A percentile compares a stretch with the other conserved stretches of the same genome.
These are phyloP conservation scores for Lentinula lateritia DNA, from an alignment of 768 basidiomycete genomes.

Conservation along the genomic window DNA sequence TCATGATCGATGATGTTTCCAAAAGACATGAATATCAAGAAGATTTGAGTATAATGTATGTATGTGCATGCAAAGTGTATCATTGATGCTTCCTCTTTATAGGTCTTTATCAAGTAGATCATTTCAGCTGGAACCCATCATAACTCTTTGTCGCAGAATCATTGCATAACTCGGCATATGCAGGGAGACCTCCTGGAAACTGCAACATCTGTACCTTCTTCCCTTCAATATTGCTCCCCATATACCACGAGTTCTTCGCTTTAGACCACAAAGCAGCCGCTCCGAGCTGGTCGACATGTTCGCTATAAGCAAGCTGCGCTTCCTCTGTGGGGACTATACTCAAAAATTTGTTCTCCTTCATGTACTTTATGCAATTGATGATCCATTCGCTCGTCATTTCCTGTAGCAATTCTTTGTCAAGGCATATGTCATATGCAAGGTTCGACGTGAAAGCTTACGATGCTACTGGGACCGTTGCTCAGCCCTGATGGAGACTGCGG, in stretches of 20 bases:
- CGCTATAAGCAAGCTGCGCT: background rate
- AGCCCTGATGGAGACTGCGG: slow-evolving; percentile 11
- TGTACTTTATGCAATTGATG: slow-evolving; percentile 13
- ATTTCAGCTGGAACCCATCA: background rate
- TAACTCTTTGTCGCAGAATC: background rate
- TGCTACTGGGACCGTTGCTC: slow-evolving; percentile 8
- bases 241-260: slow-evolving; percentile 9
- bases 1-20: too few species aligned
- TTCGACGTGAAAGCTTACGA: slow-evolving; percentile 1
- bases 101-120: too few species aligned
- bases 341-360: slow-evolving; percentile 8
- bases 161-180: background rate
- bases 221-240: slow-evolving; percentile 10
- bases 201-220: background rate
- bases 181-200: background rate
- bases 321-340: background rate
- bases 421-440: background rate
- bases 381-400: slow-evolving; percentile 20
- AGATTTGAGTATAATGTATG: too few species aligned
- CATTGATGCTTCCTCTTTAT: too few species aligned
- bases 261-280: background rate
- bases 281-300: background rate
- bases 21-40: too few species aligned
- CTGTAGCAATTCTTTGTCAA: slow-evolving; percentile 5
- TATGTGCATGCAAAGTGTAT: background rate